Percentiles rank a stretch among this genome's conserved stretches.
Evolutionary conservation across 225 moss, liverwort and hornwort species (phyloP).

Genomic region (Ulota crispa): DNA sequence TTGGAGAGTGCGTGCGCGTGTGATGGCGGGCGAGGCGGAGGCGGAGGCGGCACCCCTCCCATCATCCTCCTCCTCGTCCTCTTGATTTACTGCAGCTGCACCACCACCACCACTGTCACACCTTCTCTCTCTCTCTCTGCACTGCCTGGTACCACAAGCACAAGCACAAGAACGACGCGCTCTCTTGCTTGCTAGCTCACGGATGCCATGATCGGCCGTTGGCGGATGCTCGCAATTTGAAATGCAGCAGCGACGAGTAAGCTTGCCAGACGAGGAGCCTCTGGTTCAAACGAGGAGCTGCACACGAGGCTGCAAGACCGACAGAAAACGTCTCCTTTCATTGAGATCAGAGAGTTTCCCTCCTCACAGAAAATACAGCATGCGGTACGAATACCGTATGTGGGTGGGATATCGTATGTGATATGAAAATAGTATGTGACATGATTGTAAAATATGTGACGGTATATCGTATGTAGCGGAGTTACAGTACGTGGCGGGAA

Average conservation of each 20-base stretch:
- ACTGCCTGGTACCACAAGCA: not conserved
- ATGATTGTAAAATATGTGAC: too few species aligned
- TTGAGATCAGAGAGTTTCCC: too few species aligned
- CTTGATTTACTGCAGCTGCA: not conserved
- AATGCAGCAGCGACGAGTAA: not conserved
- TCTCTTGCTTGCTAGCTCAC: not conserved
- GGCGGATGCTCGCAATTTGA: not conserved
- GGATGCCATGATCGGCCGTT: not conserved
- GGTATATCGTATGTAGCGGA: too few species aligned
- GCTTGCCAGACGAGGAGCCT: not conserved
- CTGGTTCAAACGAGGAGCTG: not conserved
- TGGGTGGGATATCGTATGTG: too few species aligned
- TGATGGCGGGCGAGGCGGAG: constrained; percentile 30
- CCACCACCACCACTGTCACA: not conserved
- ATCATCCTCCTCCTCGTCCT: constrained; percentile 28
- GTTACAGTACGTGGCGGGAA: too few species aligned
- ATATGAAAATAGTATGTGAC: too few species aligned
- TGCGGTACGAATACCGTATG: too few species aligned
- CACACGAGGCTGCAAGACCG: not conserved
- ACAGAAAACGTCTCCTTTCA: too few species aligned
- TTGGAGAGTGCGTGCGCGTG: not conserved
- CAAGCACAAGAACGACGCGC: not conserved
- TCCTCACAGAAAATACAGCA: too few species aligned
- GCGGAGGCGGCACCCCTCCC: constrained; percentile 48
- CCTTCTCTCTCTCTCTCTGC: not conserved